A percentile compares a stretch with the other conserved stretches of the same genome.
phyloP scores from a whole-genome alignment of 1,284 basidiomycete species.

The Wolfiporia cocos region DNA sequence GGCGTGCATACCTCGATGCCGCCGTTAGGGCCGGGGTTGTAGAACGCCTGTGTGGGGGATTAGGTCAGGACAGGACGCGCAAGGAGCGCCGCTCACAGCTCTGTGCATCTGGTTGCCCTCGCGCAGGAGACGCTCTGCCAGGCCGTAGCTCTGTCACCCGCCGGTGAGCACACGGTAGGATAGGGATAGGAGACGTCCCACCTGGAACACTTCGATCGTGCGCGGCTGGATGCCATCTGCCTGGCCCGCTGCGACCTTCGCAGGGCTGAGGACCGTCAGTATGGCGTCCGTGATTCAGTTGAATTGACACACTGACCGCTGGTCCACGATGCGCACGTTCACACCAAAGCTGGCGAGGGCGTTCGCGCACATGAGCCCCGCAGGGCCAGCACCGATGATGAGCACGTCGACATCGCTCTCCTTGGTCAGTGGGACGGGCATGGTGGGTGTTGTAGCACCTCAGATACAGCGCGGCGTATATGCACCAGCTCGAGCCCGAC shows the following conservation, averaged over 20 bases:
- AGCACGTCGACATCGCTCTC: slow-evolving; percentile 15
- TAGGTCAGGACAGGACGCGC: not conserved
- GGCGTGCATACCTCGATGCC: not conserved
- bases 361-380: slow-evolving; percentile 58
- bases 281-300: no score
- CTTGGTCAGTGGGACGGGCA: not conserved
- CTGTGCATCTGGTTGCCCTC: slow-evolving; percentile 67
- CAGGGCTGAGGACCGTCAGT: no score
- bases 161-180: not conserved
- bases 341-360: slow-evolving; percentile 55
- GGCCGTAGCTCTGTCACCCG: not conserved
- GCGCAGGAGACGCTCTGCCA: slow-evolving; percentile 49
- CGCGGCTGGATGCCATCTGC: not conserved
- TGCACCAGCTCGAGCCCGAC: no score
- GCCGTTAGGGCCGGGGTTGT: not conserved
- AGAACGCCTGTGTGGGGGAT: not conserved
- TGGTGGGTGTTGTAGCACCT: no score
- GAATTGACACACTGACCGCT: slow-evolving; percentile 47
- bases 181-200: not conserved
- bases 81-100: slow-evolving; percentile 36
- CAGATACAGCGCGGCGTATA: no score
- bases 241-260: slow-evolving; percentile 49
- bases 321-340: slow-evolving; percentile 62
- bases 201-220: not conserved
- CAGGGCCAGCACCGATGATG: slow-evolving; percentile 53